Percentiles rank a stretch among this genome's conserved stretches.
Conservation (phyloP, 2,329 filamentous ascomycete species). For the Ceratocystis eucalypticola region DNA sequence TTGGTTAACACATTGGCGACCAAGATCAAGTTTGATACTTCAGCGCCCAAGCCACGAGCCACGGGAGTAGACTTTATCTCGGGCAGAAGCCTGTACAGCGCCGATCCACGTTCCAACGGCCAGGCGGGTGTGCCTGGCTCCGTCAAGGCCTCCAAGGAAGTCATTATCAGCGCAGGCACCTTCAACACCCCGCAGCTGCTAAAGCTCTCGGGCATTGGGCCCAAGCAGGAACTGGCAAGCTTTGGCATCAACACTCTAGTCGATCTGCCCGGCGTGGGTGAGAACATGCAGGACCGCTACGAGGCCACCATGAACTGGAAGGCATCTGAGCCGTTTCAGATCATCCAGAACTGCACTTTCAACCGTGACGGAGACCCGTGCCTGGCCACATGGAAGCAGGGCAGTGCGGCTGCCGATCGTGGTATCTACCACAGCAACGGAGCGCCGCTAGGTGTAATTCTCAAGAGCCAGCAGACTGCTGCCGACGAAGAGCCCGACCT, state of each 20-base stretch:
- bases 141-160: conserved; percentile 29
- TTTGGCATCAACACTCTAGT: conserved; percentile 34
- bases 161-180: conserved; percentile 37
- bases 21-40: conserved; percentile 28
- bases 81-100: conserved; percentile 21
- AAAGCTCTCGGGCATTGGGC: conserved; percentile 38
- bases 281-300: conserved; percentile 36
- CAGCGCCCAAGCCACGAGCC: conserved; percentile 25
- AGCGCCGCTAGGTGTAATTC: conserved; percentile 19
- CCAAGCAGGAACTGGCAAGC: conserved; percentile 30
- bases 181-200: conserved; percentile 41
- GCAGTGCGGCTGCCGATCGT: conserved; percentile 7
- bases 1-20: conserved; percentile 26
- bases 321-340: conserved; percentile 3
- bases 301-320: conserved; percentile 28
- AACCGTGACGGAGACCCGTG: conserved; percentile 17
- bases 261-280: conserved; percentile 35
- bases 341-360: conserved; percentile 14
- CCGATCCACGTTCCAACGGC: conserved; percentile 27
- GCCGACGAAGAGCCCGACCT: conserved; percentile 34
- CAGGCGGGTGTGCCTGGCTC: conserved; percentile 17
- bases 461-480: conserved; percentile 16
- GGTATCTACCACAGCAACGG: conserved; percentile 20
- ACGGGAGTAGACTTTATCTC: conserved; percentile 28
- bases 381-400: conserved; percentile 13